Conservation (phyloP, 805 yeast species). For the Priceomyces fermenticarens region DNA sequence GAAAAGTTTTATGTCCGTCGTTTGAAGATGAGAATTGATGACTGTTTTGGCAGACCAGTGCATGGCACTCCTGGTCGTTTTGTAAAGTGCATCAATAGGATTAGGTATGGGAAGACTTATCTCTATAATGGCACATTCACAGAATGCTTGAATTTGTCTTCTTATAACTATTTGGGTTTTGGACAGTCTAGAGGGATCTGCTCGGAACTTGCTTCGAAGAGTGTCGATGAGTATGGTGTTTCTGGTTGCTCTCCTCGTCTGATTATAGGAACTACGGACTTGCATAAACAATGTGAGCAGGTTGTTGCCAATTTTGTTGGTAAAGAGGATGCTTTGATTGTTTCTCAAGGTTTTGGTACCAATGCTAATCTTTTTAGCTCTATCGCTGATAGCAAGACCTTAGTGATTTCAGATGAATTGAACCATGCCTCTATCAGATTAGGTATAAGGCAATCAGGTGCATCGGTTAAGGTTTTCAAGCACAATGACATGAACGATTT, state of each 20-base stretch:
- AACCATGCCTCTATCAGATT: conserved; percentile 96
- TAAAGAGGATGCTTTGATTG: conserved; percentile 80
- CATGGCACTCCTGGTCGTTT: conserved; percentile 96
- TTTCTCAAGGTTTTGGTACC: conserved; percentile 95
- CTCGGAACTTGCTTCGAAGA: conserved; percentile 69
- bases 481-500: conserved; percentile 86
- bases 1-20: conserved; percentile 93
- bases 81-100: conserved; percentile 77
- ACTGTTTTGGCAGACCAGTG: conserved; percentile 94
- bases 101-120: conserved; percentile 62
- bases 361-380: conserved; percentile 85
- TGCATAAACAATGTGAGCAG: conserved; percentile 71
- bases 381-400: conserved; percentile 79
- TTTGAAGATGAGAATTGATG: conserved; percentile 85
- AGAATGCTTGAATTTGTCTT: conserved; percentile 79
- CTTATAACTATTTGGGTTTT: conserved; percentile 94
- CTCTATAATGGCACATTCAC: conserved; percentile 72
- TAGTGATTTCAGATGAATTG: conserved; percentile 89
- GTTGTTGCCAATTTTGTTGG: conserved; percentile 85
- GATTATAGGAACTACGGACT: conserved; percentile 69
- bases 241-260: conserved; percentile 77
- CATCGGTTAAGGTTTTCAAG: conserved; percentile 85
- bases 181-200: conserved; percentile 94
- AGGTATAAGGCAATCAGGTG: conserved; percentile 91
- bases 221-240: conserved; percentile 69